These are phyloP conservation scores for Tirmania nivea DNA, from an alignment of 495 filamentous ascomycete species.

Conservation along the genomic window DNA sequence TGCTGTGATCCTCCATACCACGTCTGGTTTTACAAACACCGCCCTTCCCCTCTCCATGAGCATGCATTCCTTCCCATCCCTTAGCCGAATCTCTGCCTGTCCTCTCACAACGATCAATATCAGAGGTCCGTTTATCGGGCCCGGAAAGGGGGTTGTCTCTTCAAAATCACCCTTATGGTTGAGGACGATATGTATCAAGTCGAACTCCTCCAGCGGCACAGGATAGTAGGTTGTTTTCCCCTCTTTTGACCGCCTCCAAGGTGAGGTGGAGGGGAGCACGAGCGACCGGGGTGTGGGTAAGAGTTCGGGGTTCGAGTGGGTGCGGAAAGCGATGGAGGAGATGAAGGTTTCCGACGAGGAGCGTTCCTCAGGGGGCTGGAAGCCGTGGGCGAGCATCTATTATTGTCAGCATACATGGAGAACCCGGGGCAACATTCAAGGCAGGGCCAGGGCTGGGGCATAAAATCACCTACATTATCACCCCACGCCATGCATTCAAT, in stretches of 20 bases:
- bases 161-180: constrained; percentile 3
- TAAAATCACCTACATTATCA: constrained; percentile 37
- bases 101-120: constrained; percentile 8
- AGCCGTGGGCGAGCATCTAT: background rate
- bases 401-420: too few species aligned
- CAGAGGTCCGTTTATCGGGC: constrained; percentile 5
- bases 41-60: constrained; percentile 8
- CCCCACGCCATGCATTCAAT: constrained; percentile 71
- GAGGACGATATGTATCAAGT: constrained; percentile 4
- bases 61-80: background rate
- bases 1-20: constrained; percentile 2
- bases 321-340: background rate
- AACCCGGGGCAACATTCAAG: too few species aligned
- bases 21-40: constrained; percentile 8
- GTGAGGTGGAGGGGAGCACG: background rate
- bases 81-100: constrained; percentile 1
- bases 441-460: too few species aligned
- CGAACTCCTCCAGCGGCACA: constrained; percentile 9
- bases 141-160: background rate
- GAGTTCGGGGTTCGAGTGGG: background rate
- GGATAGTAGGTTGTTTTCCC: constrained; percentile 7
- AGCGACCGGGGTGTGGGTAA: background rate
- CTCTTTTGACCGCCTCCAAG: constrained; percentile 1
- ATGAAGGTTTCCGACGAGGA: background rate
- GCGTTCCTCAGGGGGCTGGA: background rate